A percentile compares a stretch with the other conserved stretches of the same genome.
Evolutionary conservation across 768 basidiomycete genomes (phyloP).

Genomic region (Auricularia sp.): DNA sequence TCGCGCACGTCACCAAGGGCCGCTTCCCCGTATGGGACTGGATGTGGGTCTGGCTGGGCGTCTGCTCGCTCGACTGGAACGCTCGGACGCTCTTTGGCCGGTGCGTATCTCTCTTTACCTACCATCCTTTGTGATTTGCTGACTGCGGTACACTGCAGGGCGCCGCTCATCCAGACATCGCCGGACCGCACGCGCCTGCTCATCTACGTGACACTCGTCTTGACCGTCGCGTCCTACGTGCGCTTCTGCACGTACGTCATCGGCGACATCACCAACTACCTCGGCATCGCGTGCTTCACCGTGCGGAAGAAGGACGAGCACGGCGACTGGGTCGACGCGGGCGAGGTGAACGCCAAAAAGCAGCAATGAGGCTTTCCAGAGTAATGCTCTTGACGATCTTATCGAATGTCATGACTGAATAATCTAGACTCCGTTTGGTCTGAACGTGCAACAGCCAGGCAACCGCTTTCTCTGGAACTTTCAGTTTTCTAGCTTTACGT

Average conservation of each 20-base stretch:
- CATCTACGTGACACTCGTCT: slow-evolving; percentile 56
- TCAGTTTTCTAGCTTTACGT: too few relatives aligned
- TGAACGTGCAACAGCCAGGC: too few relatives aligned
- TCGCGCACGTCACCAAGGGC: slow-evolving; percentile 80
- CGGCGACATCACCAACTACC: slow-evolving; percentile 75
- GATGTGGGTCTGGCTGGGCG: slow-evolving; percentile 73
- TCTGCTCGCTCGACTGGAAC: slow-evolving; percentile 79
- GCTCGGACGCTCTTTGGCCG: slow-evolving; percentile 53
- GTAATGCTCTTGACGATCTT: too few relatives aligned
- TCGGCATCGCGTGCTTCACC: slow-evolving; percentile 93
- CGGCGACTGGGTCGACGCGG: slow-evolving; percentile 46
- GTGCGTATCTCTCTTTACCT: slow-evolving; percentile 32
- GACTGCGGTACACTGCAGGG: slow-evolving; percentile 22
- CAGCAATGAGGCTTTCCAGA: neutral
- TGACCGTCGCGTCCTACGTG: slow-evolving; percentile 63
- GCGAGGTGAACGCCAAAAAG: slow-evolving; percentile 13
- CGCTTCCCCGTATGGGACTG: slow-evolving; percentile 82
- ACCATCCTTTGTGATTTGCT: neutral
- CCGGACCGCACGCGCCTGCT: slow-evolving; percentile 54
- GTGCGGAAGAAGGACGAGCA: slow-evolving; percentile 73
- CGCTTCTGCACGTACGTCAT: slow-evolving; percentile 80
- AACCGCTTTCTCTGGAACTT: too few relatives aligned
- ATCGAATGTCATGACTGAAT: too few relatives aligned
- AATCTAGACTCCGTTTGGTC: too few relatives aligned
- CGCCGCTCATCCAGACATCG: slow-evolving; percentile 68